Conservation (phyloP, 768 basidiomycete species). For the Tulasnella sp. region DNA sequence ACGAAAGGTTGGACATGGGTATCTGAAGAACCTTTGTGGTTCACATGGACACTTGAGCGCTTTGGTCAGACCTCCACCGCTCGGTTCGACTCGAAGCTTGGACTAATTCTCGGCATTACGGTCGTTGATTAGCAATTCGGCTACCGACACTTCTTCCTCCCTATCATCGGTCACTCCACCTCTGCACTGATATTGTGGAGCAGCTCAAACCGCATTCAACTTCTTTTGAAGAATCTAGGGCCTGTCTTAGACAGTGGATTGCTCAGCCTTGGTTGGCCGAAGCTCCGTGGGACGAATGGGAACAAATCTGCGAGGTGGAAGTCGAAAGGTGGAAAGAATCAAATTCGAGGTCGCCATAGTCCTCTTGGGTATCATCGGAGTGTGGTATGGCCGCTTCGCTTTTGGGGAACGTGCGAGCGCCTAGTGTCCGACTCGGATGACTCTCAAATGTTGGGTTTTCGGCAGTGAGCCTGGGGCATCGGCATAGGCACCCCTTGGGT, state of each 20-base stretch:
- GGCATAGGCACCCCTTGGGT: background rate
- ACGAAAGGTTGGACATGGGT: conserved; percentile 74
- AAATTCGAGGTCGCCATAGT: background rate
- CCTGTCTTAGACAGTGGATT: conserved; percentile 66
- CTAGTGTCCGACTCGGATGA: background rate
- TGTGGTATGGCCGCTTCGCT: background rate
- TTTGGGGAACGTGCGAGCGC: background rate
- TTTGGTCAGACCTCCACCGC: conserved; percentile 58
- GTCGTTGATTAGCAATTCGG: conserved; percentile 52
- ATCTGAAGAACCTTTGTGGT: conserved; percentile 72
- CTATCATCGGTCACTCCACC: conserved; percentile 67
- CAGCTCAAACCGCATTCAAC: conserved; percentile 64
- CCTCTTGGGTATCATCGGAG: background rate
- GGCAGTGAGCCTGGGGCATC: background rate
- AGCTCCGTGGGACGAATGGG: conserved; percentile 73
- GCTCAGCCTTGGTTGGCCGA: conserved; percentile 70
- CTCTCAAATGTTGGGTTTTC: background rate
- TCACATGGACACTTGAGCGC: conserved; percentile 78
- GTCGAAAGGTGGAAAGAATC: conserved; percentile 64
- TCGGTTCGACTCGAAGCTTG: background rate
- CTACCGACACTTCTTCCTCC: conserved; percentile 60
- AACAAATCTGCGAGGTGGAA: conserved; percentile 76
- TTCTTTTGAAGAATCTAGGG: conserved; percentile 70
- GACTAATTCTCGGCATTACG: background rate
- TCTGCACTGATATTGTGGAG: conserved; percentile 60